These are phyloP conservation scores for Yamadazyma kitorensis DNA, from an alignment of 805 yeast species.

Conservation along the genomic window DNA sequence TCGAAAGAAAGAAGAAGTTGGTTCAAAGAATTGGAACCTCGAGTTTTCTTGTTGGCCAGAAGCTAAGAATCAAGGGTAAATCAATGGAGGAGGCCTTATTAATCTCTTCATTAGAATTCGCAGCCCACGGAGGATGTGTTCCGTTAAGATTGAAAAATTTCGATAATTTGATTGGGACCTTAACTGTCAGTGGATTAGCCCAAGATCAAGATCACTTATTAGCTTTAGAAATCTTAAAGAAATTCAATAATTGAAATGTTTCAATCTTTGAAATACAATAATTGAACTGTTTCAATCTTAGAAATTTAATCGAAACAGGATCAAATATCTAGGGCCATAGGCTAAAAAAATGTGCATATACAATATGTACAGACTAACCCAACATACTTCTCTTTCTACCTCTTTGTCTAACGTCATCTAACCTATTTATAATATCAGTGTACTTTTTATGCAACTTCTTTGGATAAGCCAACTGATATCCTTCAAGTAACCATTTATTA, in stretches of 20 bases:
- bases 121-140: constrained; percentile 56
- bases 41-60: constrained; percentile 46
- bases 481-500: constrained; percentile 68
- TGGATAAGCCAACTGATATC: constrained; percentile 45
- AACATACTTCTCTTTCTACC: constrained; percentile 96
- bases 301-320: no score
- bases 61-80: constrained; percentile 32
- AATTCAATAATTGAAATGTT: constrained; percentile 5
- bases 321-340: no score
- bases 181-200: constrained; percentile 55
- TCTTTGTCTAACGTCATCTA: constrained; percentile 82
- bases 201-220: constrained; percentile 54
- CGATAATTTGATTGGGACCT: constrained; percentile 42
- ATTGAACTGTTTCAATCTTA: no score
- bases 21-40: constrained; percentile 48
- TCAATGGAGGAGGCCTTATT: constrained; percentile 37
- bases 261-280: no score
- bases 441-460: constrained; percentile 41
- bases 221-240: constrained; percentile 33
- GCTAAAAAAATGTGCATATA: no score
- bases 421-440: constrained; percentile 57
- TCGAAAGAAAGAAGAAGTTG: constrained; percentile 46
- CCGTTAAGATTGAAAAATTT: constrained; percentile 42
- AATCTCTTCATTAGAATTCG: constrained; percentile 43
- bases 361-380: constrained; percentile 42